Base-by-base conservation (phyloP, 1,284 basidiomycete genomes). In the Moesziomyces parantarcticus region DNA sequence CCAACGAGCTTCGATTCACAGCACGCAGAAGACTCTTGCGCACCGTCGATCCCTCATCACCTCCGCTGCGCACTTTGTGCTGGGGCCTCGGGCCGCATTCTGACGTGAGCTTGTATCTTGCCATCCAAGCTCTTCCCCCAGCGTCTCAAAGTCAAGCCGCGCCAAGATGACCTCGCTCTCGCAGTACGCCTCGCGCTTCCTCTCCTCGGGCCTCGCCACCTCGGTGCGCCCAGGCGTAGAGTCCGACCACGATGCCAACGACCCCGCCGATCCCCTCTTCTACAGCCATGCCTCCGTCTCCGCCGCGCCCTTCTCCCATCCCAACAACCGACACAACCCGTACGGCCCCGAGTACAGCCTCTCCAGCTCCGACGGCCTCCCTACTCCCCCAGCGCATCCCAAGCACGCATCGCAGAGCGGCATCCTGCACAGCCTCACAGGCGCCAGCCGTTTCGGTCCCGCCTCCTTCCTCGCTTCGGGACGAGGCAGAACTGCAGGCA, bases 321-420 rank as follows among this genome's bases (percentile, higher is more conserved):
- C 68, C 16, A 46, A 45, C 57, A 50, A 58, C n/a, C 58, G 49
- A 1, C 57, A 61, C 53, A 55, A 54, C n/a, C 69, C 69, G 1
- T 76, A 74, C 50, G 71, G 56, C 22, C 71, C 62, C 10, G 71
- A 74, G 14, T 70, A 74, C 46, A 74, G 69, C 47, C 56, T 76
- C 14, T 72, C 73, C 39, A 76, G 73, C 58, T 71, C 67, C 40
- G 73, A 76, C n/a, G 73, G 73, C 11, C 69, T 76, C 14, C 73
- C 73, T 0, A 58, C 73, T 20, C 65, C 69, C 9, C 65, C 73
- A 18, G 53, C 62, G 3, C 41, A 60, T 42, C 45, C 45, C 40
- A 58, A 53, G 32, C 51, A 59, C 22, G 56, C 32, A 4, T 47
- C 46, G 10, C 67, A 75, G 50, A 74, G 66, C 34, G 66, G 66